phyloP scores from a whole-genome alignment of 176 grass and related monocot genomes.

The Carex pumila region DNA sequence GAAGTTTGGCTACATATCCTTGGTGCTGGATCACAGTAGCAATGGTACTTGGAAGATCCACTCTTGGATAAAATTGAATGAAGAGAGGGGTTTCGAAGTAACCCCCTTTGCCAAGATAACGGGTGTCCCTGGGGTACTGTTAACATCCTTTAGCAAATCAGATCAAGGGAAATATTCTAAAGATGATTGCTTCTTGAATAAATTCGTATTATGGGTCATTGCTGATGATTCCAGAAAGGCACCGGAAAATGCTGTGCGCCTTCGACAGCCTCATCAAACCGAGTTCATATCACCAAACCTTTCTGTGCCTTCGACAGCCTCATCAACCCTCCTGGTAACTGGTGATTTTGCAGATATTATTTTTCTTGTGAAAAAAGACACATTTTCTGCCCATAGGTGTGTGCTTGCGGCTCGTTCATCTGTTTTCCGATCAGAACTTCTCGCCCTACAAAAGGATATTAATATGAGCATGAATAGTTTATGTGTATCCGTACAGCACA shows the following conservation, averaged over 20 bases:
- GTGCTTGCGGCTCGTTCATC: not conserved
- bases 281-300: not conserved
- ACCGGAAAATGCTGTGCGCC: not conserved
- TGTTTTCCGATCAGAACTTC: not conserved
- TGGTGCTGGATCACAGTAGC: not conserved
- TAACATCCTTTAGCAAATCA: not conserved
- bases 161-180: not conserved
- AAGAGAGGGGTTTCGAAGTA: not conserved
- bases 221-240: not conserved
- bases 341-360: conserved; percentile 3
- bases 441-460: not conserved
- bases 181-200: not conserved
- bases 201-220: conserved; percentile 1
- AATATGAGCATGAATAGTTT: not conserved
- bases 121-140: not conserved
- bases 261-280: not conserved
- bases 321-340: not conserved
- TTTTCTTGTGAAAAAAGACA: not conserved
- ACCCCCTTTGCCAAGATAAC: not conserved
- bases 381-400: not conserved
- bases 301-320: not conserved
- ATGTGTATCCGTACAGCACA: not conserved
- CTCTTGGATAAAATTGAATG: not conserved
- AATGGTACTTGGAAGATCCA: not conserved
- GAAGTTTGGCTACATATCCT: not conserved